Percentiles rank a stretch among this genome's conserved stretches.
phyloP scores from a whole-genome alignment of 2,329 filamentous ascomycete genomes.

The Pseudonectria buxi region DNA sequence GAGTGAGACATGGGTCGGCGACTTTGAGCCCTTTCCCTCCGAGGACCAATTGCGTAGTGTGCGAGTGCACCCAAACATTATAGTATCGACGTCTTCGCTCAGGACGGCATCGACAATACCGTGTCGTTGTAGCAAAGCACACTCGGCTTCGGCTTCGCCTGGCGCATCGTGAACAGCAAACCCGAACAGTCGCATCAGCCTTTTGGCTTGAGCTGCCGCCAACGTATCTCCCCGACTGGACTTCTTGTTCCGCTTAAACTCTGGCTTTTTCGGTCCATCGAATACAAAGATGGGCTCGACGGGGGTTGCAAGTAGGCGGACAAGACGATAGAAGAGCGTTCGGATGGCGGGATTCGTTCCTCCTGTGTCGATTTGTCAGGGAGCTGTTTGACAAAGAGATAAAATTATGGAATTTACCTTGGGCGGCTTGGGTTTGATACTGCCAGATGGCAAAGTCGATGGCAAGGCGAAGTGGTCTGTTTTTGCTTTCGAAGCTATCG shows the following conservation, averaged over 20 bases:
- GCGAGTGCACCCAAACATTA: conserved; percentile 87
- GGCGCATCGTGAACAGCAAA: conserved; percentile 81
- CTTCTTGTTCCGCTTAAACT: conserved; percentile 80
- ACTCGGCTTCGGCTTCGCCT: conserved; percentile 94
- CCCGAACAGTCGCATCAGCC: conserved; percentile 75
- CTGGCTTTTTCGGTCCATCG: conserved; percentile 77
- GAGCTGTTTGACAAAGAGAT: not conserved
- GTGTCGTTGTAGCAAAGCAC: conserved; percentile 72
- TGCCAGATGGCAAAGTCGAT: conserved; percentile 98
- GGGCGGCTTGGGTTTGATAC: conserved; percentile 81
- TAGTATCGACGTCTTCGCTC: conserved; percentile 92
- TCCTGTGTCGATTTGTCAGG: conserved; percentile 36
- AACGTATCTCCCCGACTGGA: conserved; percentile 59
- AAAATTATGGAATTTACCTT: conserved; percentile 39
- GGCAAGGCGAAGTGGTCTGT: conserved; percentile 73
- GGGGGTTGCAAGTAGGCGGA: conserved; percentile 68
- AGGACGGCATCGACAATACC: conserved; percentile 89
- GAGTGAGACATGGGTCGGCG: conserved; percentile 78
- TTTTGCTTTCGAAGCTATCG: conserved; percentile 63
- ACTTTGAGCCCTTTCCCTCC: conserved; percentile 57
- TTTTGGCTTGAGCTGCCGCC: conserved; percentile 71
- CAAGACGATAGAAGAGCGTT: conserved; percentile 85
- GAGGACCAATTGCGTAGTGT: conserved; percentile 80
- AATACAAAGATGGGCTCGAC: conserved; percentile 87
- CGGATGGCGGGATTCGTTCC: conserved; percentile 85